These are phyloP conservation scores for Paramyrothecium sp. DNA, from an alignment of 2,329 filamentous ascomycete genomes.

Conservation along the genomic window DNA sequence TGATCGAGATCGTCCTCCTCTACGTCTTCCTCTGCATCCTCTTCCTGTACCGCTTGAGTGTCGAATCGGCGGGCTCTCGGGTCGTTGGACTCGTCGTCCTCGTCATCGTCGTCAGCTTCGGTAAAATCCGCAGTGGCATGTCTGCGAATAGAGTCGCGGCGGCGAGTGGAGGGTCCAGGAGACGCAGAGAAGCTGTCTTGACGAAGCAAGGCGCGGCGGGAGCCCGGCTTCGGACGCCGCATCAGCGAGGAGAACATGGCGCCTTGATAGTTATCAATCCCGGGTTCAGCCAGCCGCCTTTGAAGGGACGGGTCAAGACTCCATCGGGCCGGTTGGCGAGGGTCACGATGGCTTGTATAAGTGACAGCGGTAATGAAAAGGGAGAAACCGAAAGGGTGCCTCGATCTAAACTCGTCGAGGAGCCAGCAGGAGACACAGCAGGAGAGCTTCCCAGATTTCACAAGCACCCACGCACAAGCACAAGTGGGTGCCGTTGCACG, in stretches of 20 bases:
- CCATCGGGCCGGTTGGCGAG: constrained; percentile 5
- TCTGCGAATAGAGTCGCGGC: constrained; percentile 26
- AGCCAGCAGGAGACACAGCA: neutral
- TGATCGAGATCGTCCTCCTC: constrained; percentile 35
- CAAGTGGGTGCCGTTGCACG: neutral
- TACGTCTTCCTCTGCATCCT: constrained; percentile 48
- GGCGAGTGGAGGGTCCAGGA: constrained; percentile 23
- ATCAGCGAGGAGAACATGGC: constrained; percentile 36
- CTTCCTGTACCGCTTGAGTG: constrained; percentile 37
- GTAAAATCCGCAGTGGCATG: constrained; percentile 66
- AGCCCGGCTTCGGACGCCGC: constrained; percentile 28
- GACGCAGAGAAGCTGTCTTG: constrained; percentile 28
- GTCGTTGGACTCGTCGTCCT: constrained; percentile 38
- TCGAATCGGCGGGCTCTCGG: constrained; percentile 26
- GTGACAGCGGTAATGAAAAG: constrained; percentile 4
- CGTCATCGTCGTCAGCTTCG: constrained; percentile 58
- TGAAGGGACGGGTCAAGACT: constrained; percentile 6
- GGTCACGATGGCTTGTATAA: neutral
- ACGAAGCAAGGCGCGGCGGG: constrained; percentile 28
- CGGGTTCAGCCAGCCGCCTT: constrained; percentile 19
- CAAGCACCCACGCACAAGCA: neutral
- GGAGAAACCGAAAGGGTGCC: neutral
- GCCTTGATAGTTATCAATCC: constrained; percentile 12
- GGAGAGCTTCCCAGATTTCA: neutral
- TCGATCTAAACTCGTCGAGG: neutral